A percentile compares a stretch with the other conserved stretches of the same genome.
These are phyloP conservation scores for Aspergillus uvarum DNA, from an alignment of 2,329 filamentous ascomycete genomes.

Conservation along the genomic window DNA sequence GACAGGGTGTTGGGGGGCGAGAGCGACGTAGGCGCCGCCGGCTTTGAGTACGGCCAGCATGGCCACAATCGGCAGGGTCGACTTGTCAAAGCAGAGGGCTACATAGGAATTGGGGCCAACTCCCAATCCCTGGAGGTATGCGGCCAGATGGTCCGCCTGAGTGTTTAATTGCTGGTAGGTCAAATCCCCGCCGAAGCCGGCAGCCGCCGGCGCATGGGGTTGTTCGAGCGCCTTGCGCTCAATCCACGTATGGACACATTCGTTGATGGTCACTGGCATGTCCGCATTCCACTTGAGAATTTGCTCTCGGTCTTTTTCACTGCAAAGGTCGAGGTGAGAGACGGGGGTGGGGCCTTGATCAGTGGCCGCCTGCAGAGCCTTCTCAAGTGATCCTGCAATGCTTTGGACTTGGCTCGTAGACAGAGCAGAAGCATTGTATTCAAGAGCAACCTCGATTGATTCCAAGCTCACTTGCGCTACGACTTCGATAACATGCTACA, in stretches of 20 bases:
- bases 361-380: background rate
- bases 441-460: background rate
- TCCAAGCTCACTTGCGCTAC: background rate
- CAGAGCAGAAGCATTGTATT: background rate
- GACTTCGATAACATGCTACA: background rate
- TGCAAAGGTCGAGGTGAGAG: background rate
- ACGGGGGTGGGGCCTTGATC: background rate
- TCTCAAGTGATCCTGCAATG: background rate
- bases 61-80: constrained; percentile 29
- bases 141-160: constrained; percentile 19
- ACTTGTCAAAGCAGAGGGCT: constrained; percentile 32
- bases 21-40: constrained; percentile 30
- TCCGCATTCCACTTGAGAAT: background rate
- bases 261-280: background rate
- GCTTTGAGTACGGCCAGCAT: constrained; percentile 33
- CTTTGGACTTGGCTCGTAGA: background rate
- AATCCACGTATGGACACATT: background rate
- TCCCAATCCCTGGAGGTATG: constrained; percentile 22
- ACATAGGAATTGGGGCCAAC: constrained; percentile 26
- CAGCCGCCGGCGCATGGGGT: background rate
- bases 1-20: constrained; percentile 31
- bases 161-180: constrained; percentile 28
- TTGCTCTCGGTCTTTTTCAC: background rate
- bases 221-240: background rate
- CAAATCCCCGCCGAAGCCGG: constrained; percentile 16